Evolutionary conservation across 2,329 filamentous ascomycete species (phyloP), one percentile per base, ranked within the genome.

Genomic region (Arthrobotrys musiformis): DNA sequence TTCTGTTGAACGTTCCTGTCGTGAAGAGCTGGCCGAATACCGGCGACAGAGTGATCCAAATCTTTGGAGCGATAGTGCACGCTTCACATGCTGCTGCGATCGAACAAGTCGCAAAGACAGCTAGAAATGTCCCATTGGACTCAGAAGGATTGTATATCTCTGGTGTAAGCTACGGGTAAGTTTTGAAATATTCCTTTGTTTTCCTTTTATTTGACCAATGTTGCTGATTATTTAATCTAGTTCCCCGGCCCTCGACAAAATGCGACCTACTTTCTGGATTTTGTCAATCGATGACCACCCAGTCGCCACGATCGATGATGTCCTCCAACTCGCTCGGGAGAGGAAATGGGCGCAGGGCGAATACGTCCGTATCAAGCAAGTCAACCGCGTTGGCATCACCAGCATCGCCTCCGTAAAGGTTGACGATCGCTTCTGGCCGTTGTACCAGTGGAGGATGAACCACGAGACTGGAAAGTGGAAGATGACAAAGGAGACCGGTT

Each of bases 251-350:
- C 69, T 81, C 11, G 80, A 81, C 64, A 81, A 81, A 56, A 80
- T 81, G 42, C 78, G 80, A 28, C 80, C 80, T 4, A 81, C 80
- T 42, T 80, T 81, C 40, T 81, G 80, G 80, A 80, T 81, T 26
- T 70, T 81, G 13, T 80, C 81, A 15, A 78, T 81, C 28, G 80
- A 81, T 48, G 80, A 80, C 13, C 76, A 79, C 35, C 62, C 79
- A 2, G 77, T 81, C 17, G 68, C 77, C 8, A 79, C 74, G 13
- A 79, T 81, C 8, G 79, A 81, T 9, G 80, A 81, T 24, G 70
- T 81, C 8, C 69, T 81, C 19, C 52, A 74, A 1, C 77, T 81
- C n/a, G 79, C 80, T 15, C 73, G 70, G 54, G 61, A 79, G 26
- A 81, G 79, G 44, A 50, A 80, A n/a, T 81, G 80, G 80, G 75